A percentile compares a stretch with the other conserved stretches of the same genome.
Conservation (phyloP, 2,329 filamentous ascomycete genomes). For the Albifimbria verrucaria region DNA sequence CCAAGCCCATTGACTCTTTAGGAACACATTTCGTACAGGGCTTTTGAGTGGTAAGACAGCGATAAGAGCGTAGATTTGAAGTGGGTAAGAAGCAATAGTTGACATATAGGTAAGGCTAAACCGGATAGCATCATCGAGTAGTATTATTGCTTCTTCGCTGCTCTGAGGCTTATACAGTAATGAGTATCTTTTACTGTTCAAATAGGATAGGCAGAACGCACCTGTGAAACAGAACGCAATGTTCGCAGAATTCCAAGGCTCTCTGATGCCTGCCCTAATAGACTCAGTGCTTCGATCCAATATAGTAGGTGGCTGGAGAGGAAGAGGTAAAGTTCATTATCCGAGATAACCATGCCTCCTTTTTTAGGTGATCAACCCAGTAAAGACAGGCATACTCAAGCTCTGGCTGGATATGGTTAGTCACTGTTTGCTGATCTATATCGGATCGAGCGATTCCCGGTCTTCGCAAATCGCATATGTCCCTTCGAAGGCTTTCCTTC, state of each 20-base stretch:
- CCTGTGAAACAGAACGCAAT: too few species aligned
- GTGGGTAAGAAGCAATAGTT: conserved; percentile 13
- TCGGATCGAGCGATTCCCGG: conserved; percentile 1
- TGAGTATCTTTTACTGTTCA: too few species aligned
- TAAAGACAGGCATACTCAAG: conserved; percentile 36
- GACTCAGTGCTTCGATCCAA: conserved; percentile 35
- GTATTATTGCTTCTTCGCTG: neutral
- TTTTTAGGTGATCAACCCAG: conserved; percentile 29
- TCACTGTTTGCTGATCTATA: neutral
- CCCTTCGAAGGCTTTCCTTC: conserved; percentile 18
- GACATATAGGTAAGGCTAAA: conserved; percentile 8
- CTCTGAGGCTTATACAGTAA: too few species aligned
- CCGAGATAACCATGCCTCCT: conserved; percentile 18
- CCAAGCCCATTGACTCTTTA: too few species aligned
- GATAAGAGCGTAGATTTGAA: conserved; percentile 22
- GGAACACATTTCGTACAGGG: conserved; percentile 4
- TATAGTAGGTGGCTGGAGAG: conserved; percentile 33
- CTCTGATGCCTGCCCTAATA: too few species aligned
- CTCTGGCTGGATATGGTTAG: conserved; percentile 8
- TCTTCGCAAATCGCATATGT: conserved; percentile 8
- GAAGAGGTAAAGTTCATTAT: conserved; percentile 26
- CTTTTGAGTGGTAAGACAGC: conserved; percentile 19
- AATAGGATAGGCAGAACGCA: too few species aligned
- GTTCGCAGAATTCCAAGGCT: too few species aligned
- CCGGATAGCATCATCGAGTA: conserved; percentile 14